Evolutionary conservation across 257 asterid genomes (phyloP), one percentile per base, ranked within the genome.

Genomic region (Asclepias syriaca): DNA sequence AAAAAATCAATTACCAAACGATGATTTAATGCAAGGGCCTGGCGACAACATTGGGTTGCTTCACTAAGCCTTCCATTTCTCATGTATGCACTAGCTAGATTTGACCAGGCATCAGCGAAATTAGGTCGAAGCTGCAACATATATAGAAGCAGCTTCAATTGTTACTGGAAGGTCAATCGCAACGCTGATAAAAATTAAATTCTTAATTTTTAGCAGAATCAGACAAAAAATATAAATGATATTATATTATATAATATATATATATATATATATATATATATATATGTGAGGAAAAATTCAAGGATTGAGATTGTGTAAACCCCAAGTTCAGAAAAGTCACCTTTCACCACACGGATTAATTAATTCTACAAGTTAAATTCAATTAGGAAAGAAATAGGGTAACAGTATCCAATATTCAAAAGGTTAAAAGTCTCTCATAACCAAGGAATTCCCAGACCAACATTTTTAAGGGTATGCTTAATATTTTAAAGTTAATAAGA

Each of bases 41-140:
- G 99, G 63, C 99, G 99, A 81, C 98, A 95, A 83, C 99, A 92
- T 79, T 95, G 93, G n/a, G 91, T 96, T 68, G 99, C 99, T 84
- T 95, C 99, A 73, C 69, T 84, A 68, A 87, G 85, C 85, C 98
- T 88, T 83, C 97, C 97, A 80, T 88, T 92, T 77, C 96, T 85
- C 97, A 88, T 95, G 81, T 95, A 95, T 72, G 98, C 99, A 80
- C 99, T 90, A 65, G 98, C 97, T 84, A 95, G 79, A 82, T 95
- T 95, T 70, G 99, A 95, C 99, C 99, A 95, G 49, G 96, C 98
- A 86, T 92, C 99, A 60, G 99, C 97, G 82, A 95, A 95, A 82
- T 87, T 95, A 68, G 99, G 99, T 45, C 99, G 99, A 66, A 95
- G 96, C 99, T 95, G 98, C 84, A 83, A 72, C 39, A 61, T 24